Percentiles rank a stretch among this genome's conserved stretches.
Conservation (phyloP, 495 filamentous ascomycete species). For the Tuber aestivum region DNA sequence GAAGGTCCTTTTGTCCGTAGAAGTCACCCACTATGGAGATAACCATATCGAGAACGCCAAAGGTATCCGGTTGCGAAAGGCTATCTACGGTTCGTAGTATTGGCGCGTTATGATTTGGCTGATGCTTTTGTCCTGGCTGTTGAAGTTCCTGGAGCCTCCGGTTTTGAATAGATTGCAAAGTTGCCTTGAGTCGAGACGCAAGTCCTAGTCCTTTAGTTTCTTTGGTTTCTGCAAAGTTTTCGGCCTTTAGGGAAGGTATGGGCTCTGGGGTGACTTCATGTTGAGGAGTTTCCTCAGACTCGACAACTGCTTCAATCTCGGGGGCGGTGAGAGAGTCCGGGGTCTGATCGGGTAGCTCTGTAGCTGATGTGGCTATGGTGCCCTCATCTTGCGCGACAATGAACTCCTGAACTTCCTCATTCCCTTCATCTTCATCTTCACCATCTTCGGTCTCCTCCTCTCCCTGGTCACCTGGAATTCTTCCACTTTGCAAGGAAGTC, state of each 20-base stretch:
- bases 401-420: background rate
- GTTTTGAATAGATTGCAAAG: background rate
- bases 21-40: slow-evolving; percentile 82
- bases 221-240: background rate
- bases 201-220: background rate
- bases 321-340: background rate
- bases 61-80: slow-evolving; percentile 20
- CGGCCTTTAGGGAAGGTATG: background rate
- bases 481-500: slow-evolving; percentile 12
- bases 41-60: slow-evolving; percentile 75
- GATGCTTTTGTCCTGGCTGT: background rate
- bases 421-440: slow-evolving; percentile 2
- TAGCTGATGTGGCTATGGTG: background rate
- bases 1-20: slow-evolving; percentile 82
- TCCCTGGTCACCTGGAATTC: background rate
- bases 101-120: background rate
- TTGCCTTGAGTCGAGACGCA: background rate
- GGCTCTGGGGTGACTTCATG: background rate
- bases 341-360: background rate
- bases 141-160: background rate
- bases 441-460: slow-evolving; percentile 14
- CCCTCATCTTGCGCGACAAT: background rate
- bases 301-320: background rate
- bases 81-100: background rate
- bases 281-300: background rate